These are phyloP conservation scores for Stachybotrys chlorohalonatus DNA, from an alignment of 2,329 filamentous ascomycete species.

Conservation along the genomic window DNA sequence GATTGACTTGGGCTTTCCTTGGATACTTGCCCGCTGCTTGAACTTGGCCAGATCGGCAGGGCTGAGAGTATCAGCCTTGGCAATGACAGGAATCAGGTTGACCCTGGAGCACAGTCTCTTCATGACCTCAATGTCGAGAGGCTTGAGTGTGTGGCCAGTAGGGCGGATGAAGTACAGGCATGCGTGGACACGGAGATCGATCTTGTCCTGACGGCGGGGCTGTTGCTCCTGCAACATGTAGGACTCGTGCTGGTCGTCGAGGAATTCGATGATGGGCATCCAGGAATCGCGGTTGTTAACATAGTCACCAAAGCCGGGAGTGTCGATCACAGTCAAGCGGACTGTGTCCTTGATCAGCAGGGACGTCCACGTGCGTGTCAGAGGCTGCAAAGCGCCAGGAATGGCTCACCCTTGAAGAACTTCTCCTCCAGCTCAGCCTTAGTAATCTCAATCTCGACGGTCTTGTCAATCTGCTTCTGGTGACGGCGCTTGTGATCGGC, in stretches of 20 bases:
- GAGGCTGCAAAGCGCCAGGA: too few relatives aligned
- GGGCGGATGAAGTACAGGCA: slow-evolving; percentile 99
- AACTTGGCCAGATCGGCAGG: slow-evolving; percentile 84
- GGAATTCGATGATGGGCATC: slow-evolving; percentile 99
- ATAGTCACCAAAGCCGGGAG: slow-evolving; percentile 97
- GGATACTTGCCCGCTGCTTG: slow-evolving; percentile 77
- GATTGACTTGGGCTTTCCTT: neutral
- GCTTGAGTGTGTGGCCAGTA: slow-evolving; percentile 96
- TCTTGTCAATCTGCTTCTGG: slow-evolving; percentile 99
- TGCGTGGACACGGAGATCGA: slow-evolving; percentile 95
- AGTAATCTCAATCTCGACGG: slow-evolving; percentile 99
- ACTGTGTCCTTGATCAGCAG: slow-evolving; percentile 43
- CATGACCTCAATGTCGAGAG: slow-evolving; percentile 99
- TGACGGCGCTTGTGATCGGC: slow-evolving; percentile 99
- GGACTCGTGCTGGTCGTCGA: slow-evolving; percentile 99
- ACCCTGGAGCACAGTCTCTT: slow-evolving; percentile 97
- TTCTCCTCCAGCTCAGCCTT: slow-evolving; percentile 99
- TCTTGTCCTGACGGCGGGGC: slow-evolving; percentile 95
- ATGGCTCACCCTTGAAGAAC: slow-evolving; percentile 89
- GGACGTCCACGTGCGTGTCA: too few relatives aligned
- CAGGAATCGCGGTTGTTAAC: slow-evolving; percentile 99
- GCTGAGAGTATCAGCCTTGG: slow-evolving; percentile 97
- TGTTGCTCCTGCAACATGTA: slow-evolving; percentile 99
- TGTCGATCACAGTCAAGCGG: slow-evolving; percentile 97
- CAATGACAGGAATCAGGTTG: slow-evolving; percentile 96